These are phyloP conservation scores for Lachnellula subtilissima DNA, from an alignment of 2,329 filamentous ascomycete species.

Conservation along the genomic window DNA sequence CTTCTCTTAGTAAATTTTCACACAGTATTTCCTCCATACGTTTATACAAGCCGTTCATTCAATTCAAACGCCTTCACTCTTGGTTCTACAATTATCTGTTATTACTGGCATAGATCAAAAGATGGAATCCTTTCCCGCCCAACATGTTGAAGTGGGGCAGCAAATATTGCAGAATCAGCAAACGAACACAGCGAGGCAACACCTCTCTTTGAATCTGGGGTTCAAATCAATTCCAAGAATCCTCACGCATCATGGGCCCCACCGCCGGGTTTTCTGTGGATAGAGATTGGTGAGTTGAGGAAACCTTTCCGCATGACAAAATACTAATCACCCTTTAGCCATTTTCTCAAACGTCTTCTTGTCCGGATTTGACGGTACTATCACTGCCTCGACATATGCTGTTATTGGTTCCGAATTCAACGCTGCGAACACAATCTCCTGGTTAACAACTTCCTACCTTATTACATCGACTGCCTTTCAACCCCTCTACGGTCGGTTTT, in stretches of 20 bases:
- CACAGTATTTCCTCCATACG: too few relatives aligned
- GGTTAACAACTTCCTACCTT: constrained; percentile 69
- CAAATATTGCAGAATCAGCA: too few relatives aligned
- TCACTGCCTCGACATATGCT: constrained; percentile 69
- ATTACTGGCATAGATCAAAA: too few relatives aligned
- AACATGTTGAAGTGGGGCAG: too few relatives aligned
- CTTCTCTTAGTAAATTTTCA: too few relatives aligned
- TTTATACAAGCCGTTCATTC: too few relatives aligned
- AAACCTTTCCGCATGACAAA: not conserved
- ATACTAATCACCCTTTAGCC: constrained; percentile 32
- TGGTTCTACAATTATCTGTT: too few relatives aligned
- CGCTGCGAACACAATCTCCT: constrained; percentile 67
- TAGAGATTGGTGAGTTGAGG: constrained; percentile 42
- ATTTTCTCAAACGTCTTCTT: constrained; percentile 63
- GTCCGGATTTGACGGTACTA: constrained; percentile 65
- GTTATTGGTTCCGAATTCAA: constrained; percentile 71
- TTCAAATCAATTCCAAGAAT: not conserved
- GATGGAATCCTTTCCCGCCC: too few relatives aligned
- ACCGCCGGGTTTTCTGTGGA: constrained; percentile 45
- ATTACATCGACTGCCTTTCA: constrained; percentile 68
- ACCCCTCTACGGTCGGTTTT: constrained; percentile 66
- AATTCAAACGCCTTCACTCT: too few relatives aligned
- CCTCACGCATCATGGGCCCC: not conserved
- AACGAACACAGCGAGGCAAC: not conserved
- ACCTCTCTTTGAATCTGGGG: not conserved